A percentile compares a stretch with the other conserved stretches of the same genome.
phyloP scores from a whole-genome alignment of 257 asterid species.

The Verbena officinalis region DNA sequence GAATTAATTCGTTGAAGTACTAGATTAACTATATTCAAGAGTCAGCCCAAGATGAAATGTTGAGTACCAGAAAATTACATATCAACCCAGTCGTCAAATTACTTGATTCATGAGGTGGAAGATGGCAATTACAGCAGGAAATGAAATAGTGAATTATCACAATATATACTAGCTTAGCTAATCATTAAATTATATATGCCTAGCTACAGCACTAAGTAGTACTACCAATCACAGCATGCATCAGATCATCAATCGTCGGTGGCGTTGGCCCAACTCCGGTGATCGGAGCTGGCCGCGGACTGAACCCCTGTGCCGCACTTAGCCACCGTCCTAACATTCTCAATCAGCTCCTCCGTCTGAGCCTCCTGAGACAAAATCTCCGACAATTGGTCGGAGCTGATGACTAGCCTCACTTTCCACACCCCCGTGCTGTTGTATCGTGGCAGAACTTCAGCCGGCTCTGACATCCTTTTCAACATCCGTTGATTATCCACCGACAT shows the following conservation, averaged over 20 bases:
- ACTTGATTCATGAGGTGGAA: too few relatives aligned
- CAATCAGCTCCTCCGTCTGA: slow-evolving; percentile 56
- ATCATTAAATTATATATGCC: too few relatives aligned
- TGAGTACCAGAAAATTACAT: too few relatives aligned
- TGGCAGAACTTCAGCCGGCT: slow-evolving; percentile 37
- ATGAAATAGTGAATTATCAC: too few relatives aligned
- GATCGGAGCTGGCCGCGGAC: slow-evolving; percentile 33
- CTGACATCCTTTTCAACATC: slow-evolving; percentile 19
- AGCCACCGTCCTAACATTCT: slow-evolving; percentile 58
- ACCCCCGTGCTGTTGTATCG: slow-evolving; percentile 41
- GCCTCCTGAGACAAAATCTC: slow-evolving; percentile 60
- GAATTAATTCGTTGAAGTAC: too few relatives aligned
- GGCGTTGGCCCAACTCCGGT: slow-evolving; percentile 37
- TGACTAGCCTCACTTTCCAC: slow-evolving; percentile 64
- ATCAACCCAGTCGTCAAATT: too few relatives aligned
- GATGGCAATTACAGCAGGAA: too few relatives aligned
- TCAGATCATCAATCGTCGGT: neutral
- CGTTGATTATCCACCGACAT: slow-evolving; percentile 42
- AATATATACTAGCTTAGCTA: too few relatives aligned
- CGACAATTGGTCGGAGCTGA: slow-evolving; percentile 52
- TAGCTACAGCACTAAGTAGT: too few relatives aligned
- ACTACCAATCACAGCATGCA: neutral
- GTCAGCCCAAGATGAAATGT: too few relatives aligned
- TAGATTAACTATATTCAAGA: too few relatives aligned
- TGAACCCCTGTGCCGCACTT: slow-evolving; percentile 38